Base-by-base conservation (phyloP, 2,329 filamentous ascomycete genomes). In the Bipolaris cookei region DNA sequence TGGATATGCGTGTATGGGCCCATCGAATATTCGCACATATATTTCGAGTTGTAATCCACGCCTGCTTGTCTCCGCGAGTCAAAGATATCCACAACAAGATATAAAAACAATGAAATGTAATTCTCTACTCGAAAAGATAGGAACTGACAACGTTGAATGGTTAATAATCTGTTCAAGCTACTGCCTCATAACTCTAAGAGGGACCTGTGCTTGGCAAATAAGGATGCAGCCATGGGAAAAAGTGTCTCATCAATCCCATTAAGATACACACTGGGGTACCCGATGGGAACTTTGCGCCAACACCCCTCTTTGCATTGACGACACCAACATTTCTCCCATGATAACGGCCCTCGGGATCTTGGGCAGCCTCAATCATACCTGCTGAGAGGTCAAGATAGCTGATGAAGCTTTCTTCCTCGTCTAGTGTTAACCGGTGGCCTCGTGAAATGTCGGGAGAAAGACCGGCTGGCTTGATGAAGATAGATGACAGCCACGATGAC, bases 331-430 rank as follows among this genome's bases (percentile, higher is more conserved):
- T 67, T 52, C 54, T 59, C 30, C 39, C 50, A 46, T 64, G 58
- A 16, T 53, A 65, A 10, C 37, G 37, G 4, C 58, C 62, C 18
- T 59, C 48, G n/a, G 39, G 23, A 34, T 79, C 70, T 0, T n/a
- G n/a, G n/a, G 76, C 80, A 3, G 76, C 77, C 64, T 83, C 80
- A 20, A 83, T 71, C 82, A 83, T 83, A 1, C 60, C 80, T 1
- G 77, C 79, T 1, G 80, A 72, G 14, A 83, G 61, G 61, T 83
- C 81, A 2, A 78, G 45, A 49, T 79, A 83, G 1, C 68, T 73
- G 4, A 83, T 18, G 16, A 74, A 73, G 5, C 65, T 74, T 37
- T 78, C 68, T 43, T 79, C 66, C 8, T 77, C 65, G 38, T 71
- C 65, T 1, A 80, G 54, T 20, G 59, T 79, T 14, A 83, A 62